These are phyloP conservation scores for Spatholobus suberectus DNA, from an alignment of 306 rosid species.

Conservation along the genomic window DNA sequence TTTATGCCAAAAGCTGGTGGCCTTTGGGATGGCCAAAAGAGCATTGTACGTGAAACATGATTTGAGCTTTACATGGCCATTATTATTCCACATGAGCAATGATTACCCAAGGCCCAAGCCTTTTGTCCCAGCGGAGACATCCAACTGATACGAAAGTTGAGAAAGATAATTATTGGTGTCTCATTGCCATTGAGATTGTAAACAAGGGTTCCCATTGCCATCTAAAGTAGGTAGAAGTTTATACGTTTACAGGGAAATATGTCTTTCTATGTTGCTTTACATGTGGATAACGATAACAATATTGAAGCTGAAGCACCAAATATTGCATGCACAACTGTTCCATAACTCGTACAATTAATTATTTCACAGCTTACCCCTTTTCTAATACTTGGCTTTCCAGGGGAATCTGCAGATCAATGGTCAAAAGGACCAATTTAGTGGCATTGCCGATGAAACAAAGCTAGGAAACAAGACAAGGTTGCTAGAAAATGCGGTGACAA, in stretches of 20 bases:
- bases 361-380: neutral
- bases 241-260: neutral
- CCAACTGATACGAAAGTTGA: neutral
- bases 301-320: neutral
- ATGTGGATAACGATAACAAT: neutral
- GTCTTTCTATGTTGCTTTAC: neutral
- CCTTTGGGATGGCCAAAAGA: neutral
- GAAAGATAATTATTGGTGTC: neutral
- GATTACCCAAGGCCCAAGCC: neutral
- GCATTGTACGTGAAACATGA: neutral
- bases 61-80: neutral
- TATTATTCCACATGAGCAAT: neutral
- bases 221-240: neutral
- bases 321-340: neutral
- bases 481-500: slow-evolving; percentile 16
- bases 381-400: neutral
- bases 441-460: neutral
- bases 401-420: slow-evolving; percentile 13
- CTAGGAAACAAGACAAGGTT: neutral
- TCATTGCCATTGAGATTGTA: neutral
- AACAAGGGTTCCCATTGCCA: neutral
- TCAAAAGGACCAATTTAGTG: slow-evolving; percentile 6
- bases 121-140: neutral
- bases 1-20: neutral
- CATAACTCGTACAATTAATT: slow-evolving; percentile 3